Evolutionary conservation across 1,284 basidiomycete genomes (phyloP).

Genomic region (Microbotryum silenes-acaulis): DNA sequence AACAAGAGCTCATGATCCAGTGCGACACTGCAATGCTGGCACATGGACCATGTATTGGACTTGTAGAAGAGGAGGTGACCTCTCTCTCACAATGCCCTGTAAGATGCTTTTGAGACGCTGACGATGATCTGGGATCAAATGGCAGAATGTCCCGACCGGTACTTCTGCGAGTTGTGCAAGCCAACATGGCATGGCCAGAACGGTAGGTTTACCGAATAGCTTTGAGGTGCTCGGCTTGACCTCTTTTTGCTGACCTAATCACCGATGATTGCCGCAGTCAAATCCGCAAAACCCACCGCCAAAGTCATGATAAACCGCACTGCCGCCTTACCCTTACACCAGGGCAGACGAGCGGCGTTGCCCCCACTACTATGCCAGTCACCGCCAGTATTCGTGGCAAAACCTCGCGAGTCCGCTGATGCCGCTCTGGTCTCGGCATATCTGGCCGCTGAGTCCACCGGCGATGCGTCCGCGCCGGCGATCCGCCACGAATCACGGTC

Average conservation of each 20-base stretch:
- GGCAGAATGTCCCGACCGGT: slow-evolving; percentile 44
- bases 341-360: slow-evolving; percentile 2
- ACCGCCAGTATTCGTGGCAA: slow-evolving; percentile 1
- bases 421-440: slow-evolving; percentile 18
- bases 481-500: slow-evolving; percentile 24
- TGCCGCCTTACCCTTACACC: slow-evolving; percentile 4
- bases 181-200: slow-evolving; percentile 45
- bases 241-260: neutral
- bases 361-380: neutral
- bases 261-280: slow-evolving; percentile 5
- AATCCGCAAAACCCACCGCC: slow-evolving; percentile 28
- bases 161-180: slow-evolving; percentile 89
- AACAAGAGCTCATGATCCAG: slow-evolving; percentile 76
- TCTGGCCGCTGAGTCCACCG: slow-evolving; percentile 38
- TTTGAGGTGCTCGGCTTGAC: neutral
- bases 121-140: no score
- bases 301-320: slow-evolving; percentile 9
- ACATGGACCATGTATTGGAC: slow-evolving; percentile 94
- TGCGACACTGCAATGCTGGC: slow-evolving; percentile 98
- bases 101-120: no score
- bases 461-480: slow-evolving; percentile 39
- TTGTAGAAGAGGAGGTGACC: slow-evolving; percentile 63
- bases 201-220: slow-evolving; percentile 48
- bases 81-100: neutral
- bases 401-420: slow-evolving; percentile 29